These are phyloP conservation scores for Discostella stelligera DNA, from an alignment of 352 stramenopile species.

Conservation along the genomic window DNA sequence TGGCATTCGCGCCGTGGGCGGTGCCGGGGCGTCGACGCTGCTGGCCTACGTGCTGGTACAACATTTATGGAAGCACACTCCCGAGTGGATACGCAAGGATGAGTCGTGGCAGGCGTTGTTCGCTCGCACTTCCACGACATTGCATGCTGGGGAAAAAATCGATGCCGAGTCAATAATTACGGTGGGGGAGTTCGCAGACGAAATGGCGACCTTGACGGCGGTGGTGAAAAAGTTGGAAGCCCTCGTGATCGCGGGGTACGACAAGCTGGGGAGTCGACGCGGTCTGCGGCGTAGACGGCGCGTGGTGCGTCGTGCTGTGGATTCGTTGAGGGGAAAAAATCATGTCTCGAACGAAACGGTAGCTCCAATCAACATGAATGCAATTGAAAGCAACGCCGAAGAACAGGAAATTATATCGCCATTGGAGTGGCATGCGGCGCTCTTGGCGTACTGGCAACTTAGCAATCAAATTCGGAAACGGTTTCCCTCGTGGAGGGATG, in stretches of 20 bases:
- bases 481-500: constrained; percentile 53
- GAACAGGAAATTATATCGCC: constrained; percentile 24
- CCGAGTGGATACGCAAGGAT: constrained; percentile 66
- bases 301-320: neutral
- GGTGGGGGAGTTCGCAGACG: constrained; percentile 23
- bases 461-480: constrained; percentile 55
- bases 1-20: constrained; percentile 9
- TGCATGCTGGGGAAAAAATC: neutral
- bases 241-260: constrained; percentile 41
- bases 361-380: too few relatives aligned
- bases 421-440: constrained; percentile 58
- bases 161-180: neutral
- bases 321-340: too few relatives aligned
- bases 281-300: neutral
- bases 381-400: neutral
- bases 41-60: constrained; percentile 39
- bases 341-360: too few relatives aligned
- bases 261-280: constrained; percentile 46
- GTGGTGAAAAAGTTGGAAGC: constrained; percentile 60
- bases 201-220: constrained; percentile 53
- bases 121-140: neutral
- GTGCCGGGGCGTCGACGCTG: constrained; percentile 37
- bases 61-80: constrained; percentile 44
- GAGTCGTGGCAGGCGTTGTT: constrained; percentile 50
- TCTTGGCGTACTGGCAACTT: constrained; percentile 67